Evolutionary conservation across 257 asterid species (phyloP), one percentile per base, ranked within the genome.

Genomic region (Petrea volubilis): DNA sequence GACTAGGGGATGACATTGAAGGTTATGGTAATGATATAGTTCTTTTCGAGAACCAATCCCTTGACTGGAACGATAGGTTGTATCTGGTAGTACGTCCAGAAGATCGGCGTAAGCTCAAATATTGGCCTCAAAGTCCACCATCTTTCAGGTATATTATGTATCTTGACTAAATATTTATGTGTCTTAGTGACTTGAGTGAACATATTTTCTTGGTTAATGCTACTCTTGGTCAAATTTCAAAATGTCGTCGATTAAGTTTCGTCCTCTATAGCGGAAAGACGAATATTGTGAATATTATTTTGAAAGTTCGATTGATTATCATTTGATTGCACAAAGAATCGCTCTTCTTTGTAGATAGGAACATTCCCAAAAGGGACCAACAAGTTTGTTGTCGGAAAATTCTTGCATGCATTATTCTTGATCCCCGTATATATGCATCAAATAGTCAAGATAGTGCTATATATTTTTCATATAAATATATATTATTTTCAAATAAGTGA

Each of bases 11-110:
- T 52, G 86, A 73, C 15, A 46, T 75, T 6, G 84, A 91, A 64
- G 94, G 96, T 1, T 87, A 88, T 43, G 96, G 97, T 4, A 79
- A 72, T 5, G 96, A 90, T 43, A 60, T 68, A 72, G 74, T 90
- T 63, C 79, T 79, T 2, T 86, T 70, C 1, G 88, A 85, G 66
- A 77, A 81, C 47, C 96, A 88, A 55, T 33, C 85, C 23, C 73
- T 88, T 44, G 97, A 90, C 67, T 91, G 97, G 97, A 83, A 41
- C 4, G 94, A 91, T 74, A 47, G 97, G 34, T 6, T 88, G 56
- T 82, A 77, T 75, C 92, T 91, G 14, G 28, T 47, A 14, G 87
- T 88, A 9, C 65, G 68, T 61, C 96, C 96, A 0, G 64, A 78
- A 60, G 79, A 80, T 40, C 67, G n/a, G 21, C 80, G 60, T 3